A percentile compares a stretch with the other conserved stretches of the same genome.
phyloP scores from a whole-genome alignment of 768 basidiomycete species.

The Suillus cothurnatus region DNA sequence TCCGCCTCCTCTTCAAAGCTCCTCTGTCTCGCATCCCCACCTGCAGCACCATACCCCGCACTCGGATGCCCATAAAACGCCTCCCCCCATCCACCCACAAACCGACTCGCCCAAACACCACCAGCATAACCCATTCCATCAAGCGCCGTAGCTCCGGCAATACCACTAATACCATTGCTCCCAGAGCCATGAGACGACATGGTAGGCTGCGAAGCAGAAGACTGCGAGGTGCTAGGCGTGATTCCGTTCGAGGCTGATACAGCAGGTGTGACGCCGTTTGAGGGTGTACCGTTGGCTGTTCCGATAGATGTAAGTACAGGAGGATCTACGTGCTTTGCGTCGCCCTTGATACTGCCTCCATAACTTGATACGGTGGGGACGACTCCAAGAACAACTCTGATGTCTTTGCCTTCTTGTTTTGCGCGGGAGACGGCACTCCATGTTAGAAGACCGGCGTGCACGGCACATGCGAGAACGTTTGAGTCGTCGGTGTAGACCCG shows the following conservation, averaged over 20 bases:
- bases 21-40: conserved; percentile 25
- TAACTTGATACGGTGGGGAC: conserved; percentile 43
- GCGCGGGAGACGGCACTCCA: conserved; percentile 46
- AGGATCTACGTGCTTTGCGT: conserved; percentile 40
- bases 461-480: conserved; percentile 65
- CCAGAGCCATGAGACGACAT: conserved; percentile 18
- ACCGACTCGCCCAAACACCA: conserved; percentile 39
- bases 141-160: conserved; percentile 30
- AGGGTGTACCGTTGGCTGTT: conserved; percentile 22
- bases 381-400: conserved; percentile 43
- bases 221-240: conserved; percentile 26
- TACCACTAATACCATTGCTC: conserved; percentile 21
- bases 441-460: conserved; percentile 60
- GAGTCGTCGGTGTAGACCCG: conserved; percentile 80
- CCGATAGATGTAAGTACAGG: conserved; percentile 13
- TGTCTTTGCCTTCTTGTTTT: conserved; percentile 38
- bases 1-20: conserved; percentile 39
- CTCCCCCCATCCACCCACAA: conserved; percentile 45
- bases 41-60: conserved; percentile 27
- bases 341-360: conserved; percentile 45
- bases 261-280: conserved; percentile 21
- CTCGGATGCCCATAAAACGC: conserved; percentile 33
- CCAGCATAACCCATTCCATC: conserved; percentile 28
- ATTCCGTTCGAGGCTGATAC: conserved; percentile 6
- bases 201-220: conserved; percentile 25